Conservation (phyloP, 1,284 basidiomycete species). For the Tylopilus orsonianus region DNA sequence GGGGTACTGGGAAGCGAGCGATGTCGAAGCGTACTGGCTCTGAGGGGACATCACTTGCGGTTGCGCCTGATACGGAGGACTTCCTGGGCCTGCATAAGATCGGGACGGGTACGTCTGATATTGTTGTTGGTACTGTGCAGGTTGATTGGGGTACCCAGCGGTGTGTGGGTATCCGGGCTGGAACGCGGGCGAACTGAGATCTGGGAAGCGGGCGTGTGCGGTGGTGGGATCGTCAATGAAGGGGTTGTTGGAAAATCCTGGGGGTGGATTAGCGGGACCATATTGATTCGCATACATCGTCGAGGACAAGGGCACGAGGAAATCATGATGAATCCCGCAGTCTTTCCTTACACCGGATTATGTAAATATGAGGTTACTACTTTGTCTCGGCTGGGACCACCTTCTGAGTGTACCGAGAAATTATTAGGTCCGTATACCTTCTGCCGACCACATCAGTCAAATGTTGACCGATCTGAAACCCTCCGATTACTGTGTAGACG, state of each 20-base stretch:
- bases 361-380: not conserved
- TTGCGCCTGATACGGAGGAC: constrained; percentile 15
- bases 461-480: too few relatives aligned
- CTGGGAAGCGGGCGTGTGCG: constrained; percentile 52
- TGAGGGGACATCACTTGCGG: constrained; percentile 22
- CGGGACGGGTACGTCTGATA: constrained; percentile 20
- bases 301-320: not conserved
- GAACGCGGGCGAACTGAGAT: constrained; percentile 38
- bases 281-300: constrained; percentile 42
- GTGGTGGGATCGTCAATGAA: constrained; percentile 48
- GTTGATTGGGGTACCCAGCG: constrained; percentile 28
- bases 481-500: too few relatives aligned
- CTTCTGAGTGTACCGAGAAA: too few relatives aligned
- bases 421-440: too few relatives aligned
- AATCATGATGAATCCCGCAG: not conserved
- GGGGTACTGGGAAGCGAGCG: constrained; percentile 25
- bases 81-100: constrained; percentile 4
- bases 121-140: constrained; percentile 36
- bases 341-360: not conserved
- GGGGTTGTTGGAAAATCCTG: constrained; percentile 53
- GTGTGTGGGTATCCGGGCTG: constrained; percentile 28
- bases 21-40: constrained; percentile 22
- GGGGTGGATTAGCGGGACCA: constrained; percentile 21
- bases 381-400: too few relatives aligned
- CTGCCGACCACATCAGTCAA: too few relatives aligned